Evolutionary conservation across 225 moss, liverwort and hornwort genomes (phyloP), one percentile per base, ranked within the genome.

Genomic region (Straminergon stramineum): DNA sequence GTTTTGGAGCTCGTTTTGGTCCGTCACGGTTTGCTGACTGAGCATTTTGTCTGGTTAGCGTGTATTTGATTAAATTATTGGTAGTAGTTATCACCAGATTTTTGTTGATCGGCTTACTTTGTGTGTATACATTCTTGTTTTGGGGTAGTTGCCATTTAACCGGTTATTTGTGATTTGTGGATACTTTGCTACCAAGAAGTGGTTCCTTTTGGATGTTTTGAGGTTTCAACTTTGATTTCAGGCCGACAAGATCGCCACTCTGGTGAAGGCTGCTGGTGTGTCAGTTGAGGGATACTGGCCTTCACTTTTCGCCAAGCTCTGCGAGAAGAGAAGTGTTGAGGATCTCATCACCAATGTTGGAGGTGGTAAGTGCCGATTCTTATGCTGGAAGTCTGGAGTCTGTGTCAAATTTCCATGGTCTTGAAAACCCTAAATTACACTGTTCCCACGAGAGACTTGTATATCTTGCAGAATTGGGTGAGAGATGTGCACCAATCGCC

Each of bases 271-370:
- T 11, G 96, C 95, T 26, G 90, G 90, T 55, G 94, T 97, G 20
- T 75, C 75, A 28, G 93, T 97, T 37, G 96, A 97, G 88, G 95
- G 95, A 14, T 97, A 88, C 82, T 97, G 97, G 96, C 92, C 95
- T 20, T 83, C 94, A 84, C 94, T 96, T 4, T 97, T 97, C 43
- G 97, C 96, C 45, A 97, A 97, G 93, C 92, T 97, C 7, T 92
- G 94, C 34, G 92, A 97, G 92, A 96, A 96, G 92, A 96, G 92
- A 87, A 96, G 93, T 52, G 93, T 97, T 28, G 97, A 97, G 53
- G 96, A 96, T 56, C 91, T 97, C 28, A 95, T 97, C 91, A 97
- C 97, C 84, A 97, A 96, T 64, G 92, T 96, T 71, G 97, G 96
- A 68, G 88, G 95, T 85, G 96, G 97, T 97, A 83, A 87, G 91